Percentiles rank a stretch among this genome's conserved stretches.
phyloP scores from a whole-genome alignment of 2,329 filamentous ascomycete genomes.

The Sporothrix curviconia region DNA sequence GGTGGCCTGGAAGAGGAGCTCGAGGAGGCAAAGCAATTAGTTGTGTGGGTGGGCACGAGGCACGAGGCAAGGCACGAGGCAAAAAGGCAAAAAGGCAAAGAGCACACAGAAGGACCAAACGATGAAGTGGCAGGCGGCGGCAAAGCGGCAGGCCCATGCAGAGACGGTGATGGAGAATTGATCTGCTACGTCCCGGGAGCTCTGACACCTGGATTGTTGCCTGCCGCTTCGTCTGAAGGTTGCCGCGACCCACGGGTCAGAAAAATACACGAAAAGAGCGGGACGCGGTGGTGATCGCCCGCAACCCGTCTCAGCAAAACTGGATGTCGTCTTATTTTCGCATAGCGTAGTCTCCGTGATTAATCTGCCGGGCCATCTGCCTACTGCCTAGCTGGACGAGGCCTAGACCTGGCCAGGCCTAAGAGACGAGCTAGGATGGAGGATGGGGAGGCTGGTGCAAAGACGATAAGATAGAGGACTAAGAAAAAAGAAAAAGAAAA shows the following conservation, averaged over 20 bases:
- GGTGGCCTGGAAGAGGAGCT: too few species aligned
- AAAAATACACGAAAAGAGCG: background rate
- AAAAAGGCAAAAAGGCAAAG: background rate
- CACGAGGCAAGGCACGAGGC: background rate
- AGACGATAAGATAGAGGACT: background rate
- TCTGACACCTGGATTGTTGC: slow-evolving; percentile 9
- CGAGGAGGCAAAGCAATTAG: too few species aligned
- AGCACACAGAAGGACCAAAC: background rate
- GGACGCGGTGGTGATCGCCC: background rate
- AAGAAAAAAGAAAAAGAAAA: too few species aligned
- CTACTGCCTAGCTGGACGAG: too few species aligned
- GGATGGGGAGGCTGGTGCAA: too few species aligned
- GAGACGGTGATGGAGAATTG: background rate
- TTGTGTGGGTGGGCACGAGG: too few species aligned
- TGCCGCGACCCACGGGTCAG: background rate
- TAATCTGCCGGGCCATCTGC: background rate
- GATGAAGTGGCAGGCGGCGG: background rate
- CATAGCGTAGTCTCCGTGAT: slow-evolving; percentile 8
- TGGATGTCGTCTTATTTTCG: slow-evolving; percentile 2
- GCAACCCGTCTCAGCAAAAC: slow-evolving; percentile 1
- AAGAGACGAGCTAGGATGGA: background rate
- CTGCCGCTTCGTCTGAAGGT: background rate
- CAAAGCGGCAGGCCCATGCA: background rate
- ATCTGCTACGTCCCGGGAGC: slow-evolving; percentile 1
- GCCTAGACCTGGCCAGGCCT: background rate